Evolutionary conservation across 208 protist genomes (phyloP).

Genomic region (Strigomonas culicis): DNA sequence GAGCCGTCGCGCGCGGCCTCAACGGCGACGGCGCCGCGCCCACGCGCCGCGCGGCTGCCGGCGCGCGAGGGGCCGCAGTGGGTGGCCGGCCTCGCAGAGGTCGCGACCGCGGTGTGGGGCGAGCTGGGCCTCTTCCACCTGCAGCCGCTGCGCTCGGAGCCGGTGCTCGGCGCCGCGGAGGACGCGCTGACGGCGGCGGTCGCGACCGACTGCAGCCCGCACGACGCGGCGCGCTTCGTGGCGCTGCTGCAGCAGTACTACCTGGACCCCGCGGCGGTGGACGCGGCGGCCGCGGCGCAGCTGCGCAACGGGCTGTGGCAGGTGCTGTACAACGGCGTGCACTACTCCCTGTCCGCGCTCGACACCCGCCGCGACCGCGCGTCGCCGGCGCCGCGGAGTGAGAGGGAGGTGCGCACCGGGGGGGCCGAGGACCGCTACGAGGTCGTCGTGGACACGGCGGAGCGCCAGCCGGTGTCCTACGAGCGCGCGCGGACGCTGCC

Average conservation of each 20-base stretch:
- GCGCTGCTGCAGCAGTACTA: neutral
- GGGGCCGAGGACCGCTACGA: conserved; percentile 31
- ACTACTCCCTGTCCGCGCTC: conserved; percentile 50
- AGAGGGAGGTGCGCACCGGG: conserved; percentile 25
- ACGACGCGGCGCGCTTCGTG: neutral
- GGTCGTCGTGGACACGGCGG: conserved; percentile 6
- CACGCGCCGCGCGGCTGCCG: conserved; percentile 14
- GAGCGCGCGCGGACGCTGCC: neutral
- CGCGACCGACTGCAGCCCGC: too few species aligned
- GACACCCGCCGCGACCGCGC: conserved; percentile 17
- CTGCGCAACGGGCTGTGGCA: conserved; percentile 43
- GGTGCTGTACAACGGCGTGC: conserved; percentile 56
- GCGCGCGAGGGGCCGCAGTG: conserved; percentile 18
- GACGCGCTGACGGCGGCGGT: too few species aligned
- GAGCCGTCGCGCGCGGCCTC: too few species aligned
- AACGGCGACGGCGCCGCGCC: neutral
- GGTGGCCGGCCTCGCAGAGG: conserved; percentile 29
- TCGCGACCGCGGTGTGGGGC: conserved; percentile 40
- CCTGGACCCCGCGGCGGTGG: neutral
- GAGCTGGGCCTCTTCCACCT: conserved; percentile 53
- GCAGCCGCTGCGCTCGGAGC: too few species aligned
- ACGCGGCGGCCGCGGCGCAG: conserved; percentile 3
- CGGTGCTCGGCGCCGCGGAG: too few species aligned
- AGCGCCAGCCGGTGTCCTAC: neutral
- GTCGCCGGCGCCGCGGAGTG: conserved; percentile 2